These are phyloP conservation scores for Mesembryanthemum crystallinum DNA, from an alignment of 148 eudicot species.

Conservation along the genomic window DNA sequence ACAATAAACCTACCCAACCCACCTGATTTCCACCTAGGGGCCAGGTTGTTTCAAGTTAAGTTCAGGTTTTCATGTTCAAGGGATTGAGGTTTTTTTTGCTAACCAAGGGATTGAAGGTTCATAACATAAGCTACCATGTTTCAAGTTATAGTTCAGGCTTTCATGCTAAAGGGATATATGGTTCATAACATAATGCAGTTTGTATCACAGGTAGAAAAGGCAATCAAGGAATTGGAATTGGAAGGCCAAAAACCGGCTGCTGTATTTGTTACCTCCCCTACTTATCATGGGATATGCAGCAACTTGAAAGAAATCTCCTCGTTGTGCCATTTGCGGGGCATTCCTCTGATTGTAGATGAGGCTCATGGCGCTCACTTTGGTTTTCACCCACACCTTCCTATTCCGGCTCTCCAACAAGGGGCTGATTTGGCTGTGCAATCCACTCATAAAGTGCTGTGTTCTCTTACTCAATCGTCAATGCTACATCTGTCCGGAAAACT, in stretches of 20 bases:
- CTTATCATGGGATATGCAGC: conserved; percentile 77
- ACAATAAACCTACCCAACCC: too few species aligned
- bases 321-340: conserved; percentile 43
- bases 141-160: too few species aligned
- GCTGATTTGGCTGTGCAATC: conserved; percentile 74
- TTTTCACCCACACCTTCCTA: conserved; percentile 58
- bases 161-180: background rate
- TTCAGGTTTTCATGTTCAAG: too few species aligned
- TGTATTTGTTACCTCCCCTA: conserved; percentile 66
- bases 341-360: conserved; percentile 74
- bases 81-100: too few species aligned
- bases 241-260: conserved; percentile 64
- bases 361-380: conserved; percentile 90
- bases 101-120: too few species aligned
- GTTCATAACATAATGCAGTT: background rate
- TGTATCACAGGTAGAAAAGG: conserved; percentile 53
- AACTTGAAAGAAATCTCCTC: conserved; percentile 46
- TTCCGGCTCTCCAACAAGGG: conserved; percentile 67
- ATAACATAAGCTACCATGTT: too few species aligned
- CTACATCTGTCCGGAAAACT: conserved; percentile 51
- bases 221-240: conserved; percentile 50
- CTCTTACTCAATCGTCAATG: conserved; percentile 84
- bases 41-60: too few species aligned
- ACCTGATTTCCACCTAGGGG: too few species aligned
- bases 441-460: conserved; percentile 77